Conservation (phyloP, 495 filamentous ascomycete genomes). For the Neurospora sp. region DNA sequence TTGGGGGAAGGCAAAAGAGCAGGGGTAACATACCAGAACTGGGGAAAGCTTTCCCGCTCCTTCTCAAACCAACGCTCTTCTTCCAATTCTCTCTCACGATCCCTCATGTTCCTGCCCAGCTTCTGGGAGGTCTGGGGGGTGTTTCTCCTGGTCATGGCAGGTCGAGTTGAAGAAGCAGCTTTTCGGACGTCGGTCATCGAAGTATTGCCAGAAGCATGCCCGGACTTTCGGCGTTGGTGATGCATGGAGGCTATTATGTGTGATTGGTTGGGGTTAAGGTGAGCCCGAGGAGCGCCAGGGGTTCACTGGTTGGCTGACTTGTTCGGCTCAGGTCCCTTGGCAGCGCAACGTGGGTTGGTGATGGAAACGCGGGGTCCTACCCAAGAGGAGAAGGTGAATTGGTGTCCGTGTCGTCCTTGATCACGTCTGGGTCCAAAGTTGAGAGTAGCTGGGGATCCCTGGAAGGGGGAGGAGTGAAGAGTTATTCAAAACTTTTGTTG, state of each 20-base stretch:
- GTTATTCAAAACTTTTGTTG: slow-evolving; percentile 2
- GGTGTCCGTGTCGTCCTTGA: neutral
- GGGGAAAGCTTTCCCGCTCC: slow-evolving; percentile 40
- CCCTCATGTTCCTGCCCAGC: slow-evolving; percentile 32
- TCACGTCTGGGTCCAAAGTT: neutral
- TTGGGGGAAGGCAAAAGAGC: neutral
- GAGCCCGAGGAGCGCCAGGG: slow-evolving; percentile 3
- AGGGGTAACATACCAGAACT: slow-evolving; percentile 35
- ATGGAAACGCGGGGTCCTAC: slow-evolving; percentile 4
- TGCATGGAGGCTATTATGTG: slow-evolving; percentile 25
- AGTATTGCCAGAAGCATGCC: slow-evolving; percentile 36
- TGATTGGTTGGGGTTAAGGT: slow-evolving; percentile 16
- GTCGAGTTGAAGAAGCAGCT: slow-evolving; percentile 24
- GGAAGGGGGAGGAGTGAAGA: neutral
- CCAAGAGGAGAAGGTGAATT: neutral
- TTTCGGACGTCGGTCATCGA: slow-evolving; percentile 41
- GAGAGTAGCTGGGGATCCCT: neutral
- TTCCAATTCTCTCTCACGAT: slow-evolving; percentile 35
- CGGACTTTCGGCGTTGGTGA: slow-evolving; percentile 39
- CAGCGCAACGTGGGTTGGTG: neutral
- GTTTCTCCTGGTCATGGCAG: slow-evolving; percentile 29
- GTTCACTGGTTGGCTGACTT: slow-evolving; percentile 10
- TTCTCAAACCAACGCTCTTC: slow-evolving; percentile 38
- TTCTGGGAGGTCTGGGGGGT: slow-evolving; percentile 29
- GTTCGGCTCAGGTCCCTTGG: neutral